Percentiles rank a stretch among this genome's conserved stretches.
Evolutionary conservation across 495 filamentous ascomycete species (phyloP).

Genomic region (Bryoglossum gracile): DNA sequence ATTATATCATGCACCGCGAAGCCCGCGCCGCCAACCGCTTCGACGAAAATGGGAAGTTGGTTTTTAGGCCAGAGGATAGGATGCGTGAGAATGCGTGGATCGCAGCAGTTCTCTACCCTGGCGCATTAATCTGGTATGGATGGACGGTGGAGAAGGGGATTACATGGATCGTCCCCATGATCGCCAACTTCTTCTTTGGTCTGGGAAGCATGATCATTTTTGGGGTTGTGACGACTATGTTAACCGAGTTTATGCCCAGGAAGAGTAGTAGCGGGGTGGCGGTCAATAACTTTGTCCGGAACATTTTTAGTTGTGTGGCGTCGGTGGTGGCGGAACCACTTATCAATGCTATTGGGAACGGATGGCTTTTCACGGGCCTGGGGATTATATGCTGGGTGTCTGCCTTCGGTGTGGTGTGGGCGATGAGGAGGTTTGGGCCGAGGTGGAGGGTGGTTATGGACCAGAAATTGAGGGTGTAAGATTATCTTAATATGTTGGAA

Average conservation of each 20-base stretch:
- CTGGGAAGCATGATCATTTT: conserved; percentile 88
- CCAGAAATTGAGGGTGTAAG: conserved; percentile 27
- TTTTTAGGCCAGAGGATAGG: conserved; percentile 78
- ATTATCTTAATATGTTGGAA: too few relatives aligned
- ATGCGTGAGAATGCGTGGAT: conserved; percentile 88
- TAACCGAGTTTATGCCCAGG: conserved; percentile 85
- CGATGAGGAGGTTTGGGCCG: conserved; percentile 57
- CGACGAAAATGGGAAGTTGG: conserved; percentile 59
- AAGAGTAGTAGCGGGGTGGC: conserved; percentile 71
- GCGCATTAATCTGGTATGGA: conserved; percentile 58
- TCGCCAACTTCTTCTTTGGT: conserved; percentile 87
- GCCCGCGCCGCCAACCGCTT: conserved; percentile 64
- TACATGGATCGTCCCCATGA: conserved; percentile 42
- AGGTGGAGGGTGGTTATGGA: conserved; percentile 68
- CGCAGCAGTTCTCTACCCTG: conserved; percentile 67
- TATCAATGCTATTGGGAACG: conserved; percentile 75
- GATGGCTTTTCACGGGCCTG: conserved; percentile 81
- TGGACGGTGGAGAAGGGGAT: conserved; percentile 38
- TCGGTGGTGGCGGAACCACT: conserved; percentile 67
- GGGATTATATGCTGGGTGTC: conserved; percentile 53
- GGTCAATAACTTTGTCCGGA: conserved; percentile 78
- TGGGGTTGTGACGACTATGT: conserved; percentile 67
- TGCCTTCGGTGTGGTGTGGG: conserved; percentile 50
- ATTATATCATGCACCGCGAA: conserved; percentile 81
- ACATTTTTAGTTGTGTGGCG: conserved; percentile 78